A percentile compares a stretch with the other conserved stretches of the same genome.
These are phyloP conservation scores for Saccharata proteae DNA, from an alignment of 2,329 filamentous ascomycete species.

Conservation along the genomic window DNA sequence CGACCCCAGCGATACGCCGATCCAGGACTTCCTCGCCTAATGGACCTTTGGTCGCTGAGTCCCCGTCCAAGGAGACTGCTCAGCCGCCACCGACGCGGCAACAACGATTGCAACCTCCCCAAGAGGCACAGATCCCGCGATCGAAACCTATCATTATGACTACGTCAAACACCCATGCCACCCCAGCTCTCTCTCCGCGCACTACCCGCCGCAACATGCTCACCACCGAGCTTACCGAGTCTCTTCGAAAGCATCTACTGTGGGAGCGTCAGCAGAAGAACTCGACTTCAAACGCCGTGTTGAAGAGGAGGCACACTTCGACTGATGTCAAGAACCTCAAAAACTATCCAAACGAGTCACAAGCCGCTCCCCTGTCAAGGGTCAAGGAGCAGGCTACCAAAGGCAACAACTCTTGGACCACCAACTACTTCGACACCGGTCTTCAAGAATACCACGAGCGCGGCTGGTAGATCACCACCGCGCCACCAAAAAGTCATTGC, in stretches of 20 bases:
- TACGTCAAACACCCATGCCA: conserved; percentile 50
- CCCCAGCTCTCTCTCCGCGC: conserved; percentile 73
- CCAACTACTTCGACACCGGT: conserved; percentile 69
- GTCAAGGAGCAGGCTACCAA: conserved; percentile 42
- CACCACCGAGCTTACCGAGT: conserved; percentile 85
- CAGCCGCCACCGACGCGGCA: too few species aligned
- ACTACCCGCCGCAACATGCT: conserved; percentile 95
- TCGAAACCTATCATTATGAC: conserved; percentile 73
- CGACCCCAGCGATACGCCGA: conserved; percentile 41
- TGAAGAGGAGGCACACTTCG: conserved; percentile 72
- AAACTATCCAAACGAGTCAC: conserved; percentile 56
- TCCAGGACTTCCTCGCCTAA: conserved; percentile 57
- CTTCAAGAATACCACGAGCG: conserved; percentile 76
- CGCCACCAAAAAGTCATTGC: too few species aligned
- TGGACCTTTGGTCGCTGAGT: conserved; percentile 53
- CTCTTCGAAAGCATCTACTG: conserved; percentile 77
- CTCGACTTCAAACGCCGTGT: conserved; percentile 72
- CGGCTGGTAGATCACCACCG: conserved; percentile 71
- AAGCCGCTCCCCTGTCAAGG: conserved; percentile 28
- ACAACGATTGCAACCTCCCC: conserved; percentile 31
- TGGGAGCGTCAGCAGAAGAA: conserved; percentile 96
- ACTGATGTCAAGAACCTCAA: conserved; percentile 82
- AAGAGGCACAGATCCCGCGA: conserved; percentile 46
- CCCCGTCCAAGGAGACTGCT: conserved; percentile 19
- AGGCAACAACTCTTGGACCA: conserved; percentile 65